Conservation (phyloP, 2,329 filamentous ascomycete species). For the Colletotrichum lini region DNA sequence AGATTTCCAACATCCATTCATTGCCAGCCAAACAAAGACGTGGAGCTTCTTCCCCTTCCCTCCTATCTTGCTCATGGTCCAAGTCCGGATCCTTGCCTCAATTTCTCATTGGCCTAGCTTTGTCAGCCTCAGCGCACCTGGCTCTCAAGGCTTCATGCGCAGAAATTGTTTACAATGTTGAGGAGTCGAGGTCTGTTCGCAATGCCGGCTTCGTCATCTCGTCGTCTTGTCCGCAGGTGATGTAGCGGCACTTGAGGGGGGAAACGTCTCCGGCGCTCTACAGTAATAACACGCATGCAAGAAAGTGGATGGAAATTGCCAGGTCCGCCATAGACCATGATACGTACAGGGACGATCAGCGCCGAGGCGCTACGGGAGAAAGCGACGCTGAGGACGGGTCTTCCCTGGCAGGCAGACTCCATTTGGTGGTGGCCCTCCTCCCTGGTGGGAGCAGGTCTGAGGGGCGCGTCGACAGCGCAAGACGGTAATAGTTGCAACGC, state of each 20-base stretch:
- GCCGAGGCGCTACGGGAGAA: conserved; percentile 33
- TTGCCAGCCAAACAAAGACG: conserved; percentile 11
- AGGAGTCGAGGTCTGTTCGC: conserved; percentile 7
- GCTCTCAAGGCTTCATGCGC: conserved; percentile 27
- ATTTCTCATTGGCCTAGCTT: conserved; percentile 28
- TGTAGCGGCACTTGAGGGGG: not conserved
- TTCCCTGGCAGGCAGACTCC: conserved; percentile 9
- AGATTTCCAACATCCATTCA: conserved; percentile 3
- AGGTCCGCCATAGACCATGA: conserved; percentile 27
- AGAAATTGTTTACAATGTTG: conserved; percentile 11
- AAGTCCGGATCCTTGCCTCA: conserved; percentile 7
- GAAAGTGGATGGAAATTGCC: conserved; percentile 30
- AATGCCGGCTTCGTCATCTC: conserved; percentile 18
- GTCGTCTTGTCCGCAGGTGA: not conserved
- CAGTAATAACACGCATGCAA: not conserved
- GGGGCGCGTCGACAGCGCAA: conserved; percentile 7
- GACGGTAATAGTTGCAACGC: conserved; percentile 18
- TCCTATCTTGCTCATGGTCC: conserved; percentile 33
- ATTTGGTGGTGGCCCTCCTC: not conserved
- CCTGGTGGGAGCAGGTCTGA: conserved; percentile 8
- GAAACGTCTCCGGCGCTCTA: conserved; percentile 27
- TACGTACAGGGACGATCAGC: conserved; percentile 21
- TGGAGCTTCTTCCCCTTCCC: conserved; percentile 11
- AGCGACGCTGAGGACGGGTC: conserved; percentile 27
- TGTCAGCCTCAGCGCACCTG: conserved; percentile 28